Evolutionary conservation across 768 basidiomycete genomes (phyloP).

Genomic region (Xerocomus potaroensis): DNA sequence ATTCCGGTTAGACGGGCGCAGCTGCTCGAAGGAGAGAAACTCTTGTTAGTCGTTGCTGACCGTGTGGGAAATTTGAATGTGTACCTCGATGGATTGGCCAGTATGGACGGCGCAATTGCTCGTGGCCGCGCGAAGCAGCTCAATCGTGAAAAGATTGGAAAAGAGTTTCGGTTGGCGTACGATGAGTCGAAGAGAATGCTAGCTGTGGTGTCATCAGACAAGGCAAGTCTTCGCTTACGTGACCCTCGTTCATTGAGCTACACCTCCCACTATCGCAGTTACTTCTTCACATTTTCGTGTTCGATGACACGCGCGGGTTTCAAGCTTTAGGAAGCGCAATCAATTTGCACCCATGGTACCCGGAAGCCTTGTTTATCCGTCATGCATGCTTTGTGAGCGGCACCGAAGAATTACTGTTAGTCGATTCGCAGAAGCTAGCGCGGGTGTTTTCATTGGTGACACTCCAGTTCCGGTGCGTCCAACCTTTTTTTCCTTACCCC

Average conservation of each 20-base stretch:
- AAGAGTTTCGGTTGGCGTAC: slow-evolving; percentile 42
- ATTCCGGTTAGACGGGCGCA: slow-evolving; percentile 33
- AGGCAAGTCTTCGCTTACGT: slow-evolving; percentile 26
- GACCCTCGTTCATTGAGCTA: accelerated
- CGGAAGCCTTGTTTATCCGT: slow-evolving; percentile 23
- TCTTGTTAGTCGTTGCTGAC: slow-evolving; percentile 41
- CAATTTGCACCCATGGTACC: slow-evolving; percentile 44
- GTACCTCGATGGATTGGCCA: slow-evolving; percentile 34
- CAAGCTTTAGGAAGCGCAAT: slow-evolving; percentile 39
- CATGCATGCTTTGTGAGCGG: slow-evolving; percentile 44
- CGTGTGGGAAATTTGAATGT: slow-evolving; percentile 32
- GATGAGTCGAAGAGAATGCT: slow-evolving; percentile 51
- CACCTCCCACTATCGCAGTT: slow-evolving; percentile 17
- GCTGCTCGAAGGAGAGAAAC: slow-evolving; percentile 36
- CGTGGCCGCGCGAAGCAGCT: slow-evolving; percentile 30
- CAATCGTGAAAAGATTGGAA: slow-evolving; percentile 44
- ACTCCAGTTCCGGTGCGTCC: slow-evolving; percentile 46
- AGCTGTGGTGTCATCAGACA: slow-evolving; percentile 40
- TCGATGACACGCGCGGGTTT: slow-evolving; percentile 42
- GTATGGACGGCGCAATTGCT: slow-evolving; percentile 31
- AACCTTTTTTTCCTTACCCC: neutral
- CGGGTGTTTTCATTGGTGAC: slow-evolving; percentile 54
- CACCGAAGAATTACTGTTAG: slow-evolving; percentile 48
- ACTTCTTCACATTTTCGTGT: slow-evolving; percentile 42
- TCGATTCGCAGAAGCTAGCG: slow-evolving; percentile 41